Base-by-base conservation (phyloP, 164 flowering plant species). In the Nelumbo lutea region DNA sequence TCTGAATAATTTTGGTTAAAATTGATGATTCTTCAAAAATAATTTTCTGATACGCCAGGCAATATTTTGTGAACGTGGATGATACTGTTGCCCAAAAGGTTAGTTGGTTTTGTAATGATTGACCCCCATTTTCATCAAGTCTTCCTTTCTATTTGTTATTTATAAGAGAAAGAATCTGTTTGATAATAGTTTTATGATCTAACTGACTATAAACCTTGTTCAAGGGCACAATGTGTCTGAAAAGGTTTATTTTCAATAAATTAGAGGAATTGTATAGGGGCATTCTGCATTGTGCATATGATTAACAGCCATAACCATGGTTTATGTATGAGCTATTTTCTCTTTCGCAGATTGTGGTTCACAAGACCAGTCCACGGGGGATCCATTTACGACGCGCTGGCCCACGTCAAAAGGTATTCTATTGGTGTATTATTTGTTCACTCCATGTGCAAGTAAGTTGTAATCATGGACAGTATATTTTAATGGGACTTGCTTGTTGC, bases 361-460 rank as follows among this genome's bases (percentile, higher is more conserved):
- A 86, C 70, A 82, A 81, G 68, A 71, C 61, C 72, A 73, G 88
- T 73, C 88, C 89, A 15, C 82, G 96, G 71, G 96, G 97, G 10
- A 74, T 52, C 50, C 97, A 91, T 85, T 90, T 91, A 76, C 83
- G 96, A 48, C 89, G 97, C n/a, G 94, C 96, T 59, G 97, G 97
- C 27, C 96, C 97, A 11, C 88, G 93, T 6, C 89, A 90, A 71
- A 87, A 74, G 86, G 97, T 90, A 74, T 70, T 50, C 41, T 27
- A 14, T 11, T 53, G 57, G 11, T 53, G 57, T 14, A 53, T 53
- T 50, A 6, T 45, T 41, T 51, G 13, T 40, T 40, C 13, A 67
- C 47, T 2, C 43, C 47, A 7, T 39, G 2, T 57, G 64, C 4
- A 41, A 67, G 39, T 11, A 56, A 43, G 40, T 59, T 68, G 53